Base-by-base conservation (phyloP, 768 basidiomycete genomes). In the Kwoniella pini region DNA sequence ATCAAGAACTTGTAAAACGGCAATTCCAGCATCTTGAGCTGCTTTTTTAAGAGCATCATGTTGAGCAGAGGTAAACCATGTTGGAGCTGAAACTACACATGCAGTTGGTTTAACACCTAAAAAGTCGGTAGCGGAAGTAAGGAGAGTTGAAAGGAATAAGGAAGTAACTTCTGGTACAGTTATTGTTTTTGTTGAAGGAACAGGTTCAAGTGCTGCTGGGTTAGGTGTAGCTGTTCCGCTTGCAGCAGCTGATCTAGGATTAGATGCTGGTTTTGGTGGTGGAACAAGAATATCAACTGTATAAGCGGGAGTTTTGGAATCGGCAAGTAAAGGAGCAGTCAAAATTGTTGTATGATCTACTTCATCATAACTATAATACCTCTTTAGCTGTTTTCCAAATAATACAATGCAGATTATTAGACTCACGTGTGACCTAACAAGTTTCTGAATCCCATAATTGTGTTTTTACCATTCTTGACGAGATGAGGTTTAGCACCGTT, bases 401-500 rank as follows among this genome's bases (percentile, higher is more conserved):
- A 43, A 36, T 36, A 27, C 33, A 4, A 24, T 31, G n/a, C 10
- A n/a, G 27, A 30, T 24, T 48, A 46, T 12, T 9, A 26, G 2
- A n/a, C 85, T 26, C 60, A 94, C 88, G 86, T 92, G 83, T 92
- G 90, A 55, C 95, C 95, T 26, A 99, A 82, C 7, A 97, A 81
- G 76, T 96, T 92, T 24, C 94, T 84, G 83, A 98, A 98, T 1
- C 89, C 90, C n/a, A 85, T 86, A 70, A 98, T 93, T 17, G 94
- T 95, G 77, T 99, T 98, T 71, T 87, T 83, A 0, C 88, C 81
- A 79, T 99, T 98, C 81, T 96, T 96, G 13, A 98, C 90, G 38
- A 97, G 87, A 75, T 98, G 96, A 2, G 86, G 87, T 73, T 88
- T 91, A 39, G 94, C 95, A 74, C 91, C 89, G 79, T 90, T 94